A percentile compares a stretch with the other conserved stretches of the same genome.
Evolutionary conservation across 495 filamentous ascomycete genomes (phyloP).

Genomic region (Penicillium odoratum): DNA sequence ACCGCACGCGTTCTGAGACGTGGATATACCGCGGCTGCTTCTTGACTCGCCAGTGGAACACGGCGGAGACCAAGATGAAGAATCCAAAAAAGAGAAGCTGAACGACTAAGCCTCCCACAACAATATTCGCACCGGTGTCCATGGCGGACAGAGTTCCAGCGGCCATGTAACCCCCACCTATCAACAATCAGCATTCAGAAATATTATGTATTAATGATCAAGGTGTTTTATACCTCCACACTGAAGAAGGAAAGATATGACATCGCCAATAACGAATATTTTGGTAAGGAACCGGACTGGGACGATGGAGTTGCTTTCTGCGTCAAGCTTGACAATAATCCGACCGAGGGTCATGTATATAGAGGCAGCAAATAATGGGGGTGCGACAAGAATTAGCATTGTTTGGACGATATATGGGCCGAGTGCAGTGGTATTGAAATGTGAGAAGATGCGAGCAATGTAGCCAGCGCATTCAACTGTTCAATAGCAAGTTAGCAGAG

Average conservation of each 20-base stretch:
- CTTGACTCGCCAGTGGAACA: conserved; percentile 37
- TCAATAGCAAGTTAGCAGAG: not conserved
- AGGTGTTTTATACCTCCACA: conserved; percentile 16
- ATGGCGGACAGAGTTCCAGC: conserved; percentile 21
- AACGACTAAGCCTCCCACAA: conserved; percentile 41
- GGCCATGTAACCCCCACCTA: conserved; percentile 30
- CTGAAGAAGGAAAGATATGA: conserved; percentile 26
- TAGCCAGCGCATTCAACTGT: conserved; percentile 30
- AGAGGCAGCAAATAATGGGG: conserved; percentile 51
- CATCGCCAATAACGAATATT: conserved; percentile 32
- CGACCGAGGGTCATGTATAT: conserved; percentile 60
- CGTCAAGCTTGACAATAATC: conserved; percentile 41
- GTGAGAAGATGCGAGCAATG: conserved; percentile 23
- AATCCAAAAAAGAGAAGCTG: conserved; percentile 46
- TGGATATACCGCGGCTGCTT: conserved; percentile 1
- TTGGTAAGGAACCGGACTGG: conserved; percentile 22
- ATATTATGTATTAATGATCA: not conserved
- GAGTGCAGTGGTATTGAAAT: conserved; percentile 22
- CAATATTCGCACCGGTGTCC: conserved; percentile 29
- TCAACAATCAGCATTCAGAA: not conserved
- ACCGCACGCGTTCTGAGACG: conserved; percentile 12
- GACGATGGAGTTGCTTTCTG: conserved; percentile 27
- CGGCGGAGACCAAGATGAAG: conserved; percentile 36
- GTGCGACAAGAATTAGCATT: conserved; percentile 33
- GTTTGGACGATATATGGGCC: conserved; percentile 35